A percentile compares a stretch with the other conserved stretches of the same genome.
Evolutionary conservation across 306 rosid genomes (phyloP).

Genomic region (Fragaria iinumae): DNA sequence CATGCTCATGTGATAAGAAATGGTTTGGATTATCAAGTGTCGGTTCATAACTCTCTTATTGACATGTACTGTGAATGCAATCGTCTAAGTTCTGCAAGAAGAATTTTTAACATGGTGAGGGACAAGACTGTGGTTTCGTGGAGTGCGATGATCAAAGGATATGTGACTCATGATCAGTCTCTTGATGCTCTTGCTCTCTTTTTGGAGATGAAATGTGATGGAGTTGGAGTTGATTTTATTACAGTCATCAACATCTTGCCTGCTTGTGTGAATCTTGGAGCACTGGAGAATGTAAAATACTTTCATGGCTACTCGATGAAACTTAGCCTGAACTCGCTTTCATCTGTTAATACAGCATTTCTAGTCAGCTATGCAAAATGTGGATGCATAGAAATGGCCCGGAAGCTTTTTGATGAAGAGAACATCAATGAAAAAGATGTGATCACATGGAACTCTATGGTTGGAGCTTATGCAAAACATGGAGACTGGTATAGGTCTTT

Average conservation of each 20-base stretch:
- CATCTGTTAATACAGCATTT: conserved; percentile 57
- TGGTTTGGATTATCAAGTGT: conserved; percentile 59
- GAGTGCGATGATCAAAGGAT: conserved; percentile 76
- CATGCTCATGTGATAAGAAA: conserved; percentile 69
- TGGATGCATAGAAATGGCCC: conserved; percentile 67
- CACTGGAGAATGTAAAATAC: conserved; percentile 66
- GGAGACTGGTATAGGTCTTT: conserved; percentile 62
- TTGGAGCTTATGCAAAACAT: conserved; percentile 64
- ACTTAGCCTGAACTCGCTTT: conserved; percentile 49
- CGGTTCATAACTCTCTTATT: conserved; percentile 64
- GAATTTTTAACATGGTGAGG: conserved; percentile 37
- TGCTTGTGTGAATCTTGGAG: conserved; percentile 66
- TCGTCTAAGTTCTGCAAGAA: conserved; percentile 34
- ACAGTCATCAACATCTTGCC: conserved; percentile 60
- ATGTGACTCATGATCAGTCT: conserved; percentile 42
- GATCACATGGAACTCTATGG: conserved; percentile 76
- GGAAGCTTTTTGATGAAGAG: conserved; percentile 62
- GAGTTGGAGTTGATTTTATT: conserved; percentile 50
- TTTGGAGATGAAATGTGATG: conserved; percentile 50
- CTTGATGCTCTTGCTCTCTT: conserved; percentile 55
- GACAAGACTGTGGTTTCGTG: conserved; percentile 64
- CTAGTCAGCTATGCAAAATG: conserved; percentile 79
- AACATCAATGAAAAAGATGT: conserved; percentile 47
- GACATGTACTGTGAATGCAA: conserved; percentile 61
- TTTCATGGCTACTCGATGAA: conserved; percentile 61